Percentiles rank a stretch among this genome's conserved stretches.
These are phyloP conservation scores for Pouteria glomerata DNA, from an alignment of 148 eudicot species.

Conservation along the genomic window DNA sequence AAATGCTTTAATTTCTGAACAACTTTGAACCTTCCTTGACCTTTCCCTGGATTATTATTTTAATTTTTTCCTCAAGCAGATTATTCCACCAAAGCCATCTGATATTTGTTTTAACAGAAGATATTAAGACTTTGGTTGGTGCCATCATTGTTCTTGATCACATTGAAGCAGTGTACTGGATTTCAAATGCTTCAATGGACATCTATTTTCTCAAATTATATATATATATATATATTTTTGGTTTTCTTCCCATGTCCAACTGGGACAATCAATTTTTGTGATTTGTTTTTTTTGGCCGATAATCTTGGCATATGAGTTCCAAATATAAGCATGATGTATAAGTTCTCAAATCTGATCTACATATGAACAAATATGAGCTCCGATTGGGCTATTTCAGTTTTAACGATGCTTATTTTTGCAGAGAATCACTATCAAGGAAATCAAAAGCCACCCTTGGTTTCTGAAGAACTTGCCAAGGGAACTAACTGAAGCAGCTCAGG, in stretches of 20 bases:
- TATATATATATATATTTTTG: no score
- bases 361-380: neutral
- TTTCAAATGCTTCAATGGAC: neutral
- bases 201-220: neutral
- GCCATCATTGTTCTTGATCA: neutral
- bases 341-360: neutral
- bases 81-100: no score
- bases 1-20: no score
- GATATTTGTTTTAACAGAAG: no score
- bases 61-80: no score
- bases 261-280: neutral
- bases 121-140: neutral
- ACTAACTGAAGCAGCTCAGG: slow-evolving; percentile 60
- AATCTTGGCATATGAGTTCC: neutral
- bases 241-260: neutral
- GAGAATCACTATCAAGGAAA: slow-evolving; percentile 67
- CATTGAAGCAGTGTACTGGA: neutral
- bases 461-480: slow-evolving; percentile 78
- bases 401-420: slow-evolving; percentile 22
- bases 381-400: neutral
- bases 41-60: no score
- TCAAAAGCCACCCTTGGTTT: slow-evolving; percentile 75
- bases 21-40: no score
- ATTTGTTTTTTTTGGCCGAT: neutral
- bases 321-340: neutral